Conservation (phyloP, 1,139 yeast genomes). For the Nematodospora anomalae region DNA sequence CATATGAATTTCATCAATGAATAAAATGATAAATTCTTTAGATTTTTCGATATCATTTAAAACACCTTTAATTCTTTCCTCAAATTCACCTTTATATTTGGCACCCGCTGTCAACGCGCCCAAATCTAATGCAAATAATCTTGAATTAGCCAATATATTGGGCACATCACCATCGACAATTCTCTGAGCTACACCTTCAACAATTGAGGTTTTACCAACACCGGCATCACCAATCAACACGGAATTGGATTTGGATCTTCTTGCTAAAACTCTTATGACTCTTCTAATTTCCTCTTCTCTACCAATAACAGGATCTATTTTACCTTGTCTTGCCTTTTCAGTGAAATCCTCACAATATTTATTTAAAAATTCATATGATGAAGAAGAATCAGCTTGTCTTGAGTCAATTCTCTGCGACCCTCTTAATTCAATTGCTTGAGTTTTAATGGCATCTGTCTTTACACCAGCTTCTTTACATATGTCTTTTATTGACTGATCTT, state of each 20-base stretch:
- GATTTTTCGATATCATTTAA: slow-evolving; percentile 90
- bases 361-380: slow-evolving; percentile 75
- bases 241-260: slow-evolving; percentile 95
- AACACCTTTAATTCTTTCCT: slow-evolving; percentile 96
- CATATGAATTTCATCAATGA: slow-evolving; percentile 97
- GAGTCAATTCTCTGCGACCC: slow-evolving; percentile 93
- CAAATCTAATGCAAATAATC: slow-evolving; percentile 82
- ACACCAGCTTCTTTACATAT: slow-evolving; percentile 75
- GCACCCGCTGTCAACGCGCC: slow-evolving; percentile 99
- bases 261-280: slow-evolving; percentile 88
- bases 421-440: slow-evolving; percentile 80
- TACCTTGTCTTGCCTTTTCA: slow-evolving; percentile 89
- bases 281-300: slow-evolving; percentile 97
- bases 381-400: slow-evolving; percentile 88
- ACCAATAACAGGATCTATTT: slow-evolving; percentile 97
- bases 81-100: slow-evolving; percentile 97
- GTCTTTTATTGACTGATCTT: slow-evolving; percentile 68
- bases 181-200: slow-evolving; percentile 98
- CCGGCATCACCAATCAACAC: slow-evolving; percentile 98
- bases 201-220: slow-evolving; percentile 97
- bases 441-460: slow-evolving; percentile 69
- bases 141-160: slow-evolving; percentile 73
- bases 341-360: slow-evolving; percentile 95
- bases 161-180: slow-evolving; percentile 96
- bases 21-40: slow-evolving; percentile 78